phyloP scores from a whole-genome alignment of 2,329 filamentous ascomycete genomes.

The Fonsecaea multimorphosa region DNA sequence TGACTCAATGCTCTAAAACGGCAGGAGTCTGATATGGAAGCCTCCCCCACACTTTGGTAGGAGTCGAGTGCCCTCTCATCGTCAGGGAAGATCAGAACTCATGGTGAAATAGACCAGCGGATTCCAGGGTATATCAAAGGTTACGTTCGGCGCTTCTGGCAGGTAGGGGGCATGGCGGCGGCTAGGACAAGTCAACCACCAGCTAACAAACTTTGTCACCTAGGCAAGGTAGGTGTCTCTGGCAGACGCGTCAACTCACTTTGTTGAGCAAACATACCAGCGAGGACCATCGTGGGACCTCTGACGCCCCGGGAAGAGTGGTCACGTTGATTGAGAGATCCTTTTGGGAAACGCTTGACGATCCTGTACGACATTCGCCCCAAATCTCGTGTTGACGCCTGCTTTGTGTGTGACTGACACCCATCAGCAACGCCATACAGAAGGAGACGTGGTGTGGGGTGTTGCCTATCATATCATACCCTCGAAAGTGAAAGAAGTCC shows the following conservation, averaged over 20 bases:
- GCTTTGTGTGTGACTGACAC: conserved; percentile 34
- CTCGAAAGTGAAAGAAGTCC: conserved; percentile 76
- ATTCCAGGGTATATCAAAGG: conserved; percentile 89
- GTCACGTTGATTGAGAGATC: conserved; percentile 86
- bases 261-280: conserved; percentile 54
- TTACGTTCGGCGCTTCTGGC: conserved; percentile 97
- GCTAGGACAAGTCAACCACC: neutral
- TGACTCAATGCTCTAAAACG: conserved; percentile 4
- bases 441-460: conserved; percentile 73
- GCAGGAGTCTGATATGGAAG: conserved; percentile 95
- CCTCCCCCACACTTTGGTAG: conserved; percentile 93
- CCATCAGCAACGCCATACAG: conserved; percentile 59
- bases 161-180: conserved; percentile 66
- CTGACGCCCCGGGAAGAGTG: conserved; percentile 83
- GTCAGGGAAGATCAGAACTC: conserved; percentile 9
- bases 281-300: conserved; percentile 93
- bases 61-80: neutral
- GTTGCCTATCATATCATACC: conserved; percentile 84
- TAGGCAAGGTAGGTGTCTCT: conserved; percentile 38
- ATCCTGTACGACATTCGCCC: conserved; percentile 58
- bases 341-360: conserved; percentile 77
- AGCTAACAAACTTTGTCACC: conserved; percentile 20
- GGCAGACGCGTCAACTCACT: conserved; percentile 10
- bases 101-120: conserved; percentile 69
- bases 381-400: conserved; percentile 2